phyloP scores from a whole-genome alignment of 2,329 filamentous ascomycete genomes.

The Stagonosporopsis vannaccii region DNA sequence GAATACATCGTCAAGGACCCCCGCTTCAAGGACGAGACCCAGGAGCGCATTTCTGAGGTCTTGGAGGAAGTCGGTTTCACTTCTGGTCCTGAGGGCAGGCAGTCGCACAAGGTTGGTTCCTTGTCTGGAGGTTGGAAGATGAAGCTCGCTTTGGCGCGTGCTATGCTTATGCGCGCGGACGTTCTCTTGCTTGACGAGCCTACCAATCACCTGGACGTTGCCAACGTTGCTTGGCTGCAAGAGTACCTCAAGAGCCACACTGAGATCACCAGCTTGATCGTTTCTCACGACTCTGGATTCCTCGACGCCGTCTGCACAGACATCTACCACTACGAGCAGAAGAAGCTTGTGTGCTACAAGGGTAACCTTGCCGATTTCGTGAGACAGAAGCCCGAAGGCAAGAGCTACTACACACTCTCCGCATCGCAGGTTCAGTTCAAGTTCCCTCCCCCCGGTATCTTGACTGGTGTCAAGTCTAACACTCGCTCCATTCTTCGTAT shows the following conservation, averaged over 20 bases:
- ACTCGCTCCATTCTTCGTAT: slow-evolving; percentile 96
- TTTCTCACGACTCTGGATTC: slow-evolving; percentile 98
- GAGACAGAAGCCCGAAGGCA: slow-evolving; percentile 87
- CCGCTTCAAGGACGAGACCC: slow-evolving; percentile 78
- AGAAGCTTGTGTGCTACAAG: slow-evolving; percentile 90
- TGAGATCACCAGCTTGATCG: slow-evolving; percentile 96
- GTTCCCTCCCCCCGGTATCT: slow-evolving; percentile 93
- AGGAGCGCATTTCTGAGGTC: slow-evolving; percentile 82
- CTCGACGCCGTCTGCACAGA: slow-evolving; percentile 97
- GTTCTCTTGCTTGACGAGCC: slow-evolving; percentile 97
- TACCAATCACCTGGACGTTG: slow-evolving; percentile 97
- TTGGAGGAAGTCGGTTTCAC: slow-evolving; percentile 94
- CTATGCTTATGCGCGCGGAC: slow-evolving; percentile 97
- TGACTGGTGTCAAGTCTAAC: slow-evolving; percentile 93
- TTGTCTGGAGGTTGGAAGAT: slow-evolving; percentile 99
- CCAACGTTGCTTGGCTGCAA: slow-evolving; percentile 94
- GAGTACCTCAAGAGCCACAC: slow-evolving; percentile 95
- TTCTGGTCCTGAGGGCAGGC: slow-evolving; percentile 84
- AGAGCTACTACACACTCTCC: slow-evolving; percentile 97
- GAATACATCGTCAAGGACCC: slow-evolving; percentile 93
- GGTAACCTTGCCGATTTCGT: slow-evolving; percentile 87
- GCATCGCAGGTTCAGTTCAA: slow-evolving; percentile 92
- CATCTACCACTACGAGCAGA: slow-evolving; percentile 98
- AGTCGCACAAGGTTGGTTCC: slow-evolving; percentile 89
- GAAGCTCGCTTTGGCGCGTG: slow-evolving; percentile 95